phyloP scores from a whole-genome alignment of 2,329 filamentous ascomycete genomes.

The Penicillium digitatum region DNA sequence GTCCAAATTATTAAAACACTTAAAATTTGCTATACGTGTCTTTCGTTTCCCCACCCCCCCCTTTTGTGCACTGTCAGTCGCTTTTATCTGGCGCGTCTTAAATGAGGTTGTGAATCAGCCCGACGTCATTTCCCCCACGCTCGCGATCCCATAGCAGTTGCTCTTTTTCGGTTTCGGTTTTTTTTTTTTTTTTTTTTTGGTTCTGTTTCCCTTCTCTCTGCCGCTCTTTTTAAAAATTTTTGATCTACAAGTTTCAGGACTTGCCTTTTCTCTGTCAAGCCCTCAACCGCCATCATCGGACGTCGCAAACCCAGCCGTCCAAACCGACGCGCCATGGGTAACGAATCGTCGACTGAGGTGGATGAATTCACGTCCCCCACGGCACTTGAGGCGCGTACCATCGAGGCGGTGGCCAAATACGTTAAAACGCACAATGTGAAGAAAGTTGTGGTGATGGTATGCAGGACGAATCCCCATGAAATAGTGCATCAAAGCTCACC shows the following conservation, averaged over 20 bases:
- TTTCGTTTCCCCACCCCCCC: no score
- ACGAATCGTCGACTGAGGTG: slow-evolving; percentile 68
- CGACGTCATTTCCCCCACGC: slow-evolving; percentile 15
- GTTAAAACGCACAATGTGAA: slow-evolving; percentile 66
- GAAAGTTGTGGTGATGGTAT: slow-evolving; percentile 74
- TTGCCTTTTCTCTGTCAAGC: neutral
- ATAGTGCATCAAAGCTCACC: slow-evolving; percentile 3
- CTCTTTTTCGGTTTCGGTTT: neutral
- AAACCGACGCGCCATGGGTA: slow-evolving; percentile 62
- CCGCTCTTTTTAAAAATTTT: neutral
- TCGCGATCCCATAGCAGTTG: slow-evolving; percentile 2
- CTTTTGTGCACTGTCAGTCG: neutral
- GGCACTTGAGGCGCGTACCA: slow-evolving; percentile 63
- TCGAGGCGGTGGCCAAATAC: slow-evolving; percentile 73
- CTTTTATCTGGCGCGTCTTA: neutral
- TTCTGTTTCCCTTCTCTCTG: neutral
- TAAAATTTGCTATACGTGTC: neutral
- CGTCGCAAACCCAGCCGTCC: slow-evolving; percentile 23
- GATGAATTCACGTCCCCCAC: slow-evolving; percentile 61
- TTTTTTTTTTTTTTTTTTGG: neutral
- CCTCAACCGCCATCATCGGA: slow-evolving; percentile 17
- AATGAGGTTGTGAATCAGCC: slow-evolving; percentile 4
- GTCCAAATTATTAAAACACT: neutral
- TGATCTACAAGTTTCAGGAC: neutral
- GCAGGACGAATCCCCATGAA: slow-evolving; percentile 7